Percentiles rank a stretch among this genome's conserved stretches.
Conservation (phyloP, 1,284 basidiomycete genomes). For the Phlebopus sp. region DNA sequence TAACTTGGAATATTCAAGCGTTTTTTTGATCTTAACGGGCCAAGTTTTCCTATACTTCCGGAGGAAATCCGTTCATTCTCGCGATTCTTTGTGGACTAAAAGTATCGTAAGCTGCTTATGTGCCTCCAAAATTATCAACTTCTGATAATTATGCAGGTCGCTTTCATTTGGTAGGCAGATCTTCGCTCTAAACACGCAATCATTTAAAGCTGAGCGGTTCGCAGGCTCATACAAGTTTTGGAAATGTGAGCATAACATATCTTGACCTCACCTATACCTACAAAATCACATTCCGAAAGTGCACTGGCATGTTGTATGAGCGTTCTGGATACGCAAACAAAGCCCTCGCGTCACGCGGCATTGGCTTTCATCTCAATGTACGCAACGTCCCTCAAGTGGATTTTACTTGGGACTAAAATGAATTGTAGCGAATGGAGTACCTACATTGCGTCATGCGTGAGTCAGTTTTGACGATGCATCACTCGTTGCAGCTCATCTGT, state of each 20-base stretch:
- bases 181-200: neutral
- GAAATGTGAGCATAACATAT: slow-evolving; percentile 9
- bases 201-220: slow-evolving; percentile 5
- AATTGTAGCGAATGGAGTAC: slow-evolving; percentile 10
- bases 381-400: neutral
- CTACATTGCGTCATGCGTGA: slow-evolving; percentile 18
- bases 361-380: slow-evolving; percentile 8
- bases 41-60: slow-evolving; percentile 24
- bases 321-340: slow-evolving; percentile 8
- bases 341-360: neutral
- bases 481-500: slow-evolving; percentile 2
- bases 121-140: neutral
- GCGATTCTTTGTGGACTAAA: slow-evolving; percentile 25
- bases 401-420: neutral
- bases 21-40: slow-evolving; percentile 21
- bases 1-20: slow-evolving; percentile 1
- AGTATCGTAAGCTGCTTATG: slow-evolving; percentile 11
- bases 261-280: neutral
- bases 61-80: slow-evolving; percentile 13
- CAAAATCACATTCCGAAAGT: slow-evolving; percentile 8
- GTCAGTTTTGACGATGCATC: neutral
- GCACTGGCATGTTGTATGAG: slow-evolving; percentile 12
- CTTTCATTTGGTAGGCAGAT: slow-evolving; percentile 18
- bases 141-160: slow-evolving; percentile 13
- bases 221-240: slow-evolving; percentile 19